Conservation (phyloP, 1,284 basidiomycete species). For the Rugosomyces carneus region DNA sequence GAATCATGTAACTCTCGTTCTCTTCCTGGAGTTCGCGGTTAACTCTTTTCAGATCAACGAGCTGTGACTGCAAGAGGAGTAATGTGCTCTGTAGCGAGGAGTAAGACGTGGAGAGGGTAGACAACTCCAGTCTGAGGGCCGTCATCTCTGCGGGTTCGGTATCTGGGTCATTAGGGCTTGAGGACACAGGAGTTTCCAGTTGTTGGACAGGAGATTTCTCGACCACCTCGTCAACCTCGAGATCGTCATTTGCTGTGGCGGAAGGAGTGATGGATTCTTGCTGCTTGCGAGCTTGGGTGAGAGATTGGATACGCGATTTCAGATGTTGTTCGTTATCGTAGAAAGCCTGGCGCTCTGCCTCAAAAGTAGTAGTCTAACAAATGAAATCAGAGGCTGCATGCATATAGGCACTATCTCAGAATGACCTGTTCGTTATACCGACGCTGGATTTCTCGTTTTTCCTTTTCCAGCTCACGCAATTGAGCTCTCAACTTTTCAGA, state of each 20-base stretch:
- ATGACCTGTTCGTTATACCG: slow-evolving; percentile 78
- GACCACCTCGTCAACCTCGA: slow-evolving; percentile 33
- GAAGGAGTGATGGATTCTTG: slow-evolving; percentile 30
- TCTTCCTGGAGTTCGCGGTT: slow-evolving; percentile 84
- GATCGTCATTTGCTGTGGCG: slow-evolving; percentile 24
- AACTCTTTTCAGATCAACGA: slow-evolving; percentile 73
- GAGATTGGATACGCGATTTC: slow-evolving; percentile 78
- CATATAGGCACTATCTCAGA: too few relatives aligned
- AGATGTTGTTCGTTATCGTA: slow-evolving; percentile 86
- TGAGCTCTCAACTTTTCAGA: slow-evolving; percentile 71
- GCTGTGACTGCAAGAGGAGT: slow-evolving; percentile 66
- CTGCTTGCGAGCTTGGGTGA: slow-evolving; percentile 60
- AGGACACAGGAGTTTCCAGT: slow-evolving; percentile 23
- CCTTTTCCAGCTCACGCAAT: slow-evolving; percentile 75
- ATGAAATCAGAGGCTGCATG: too few relatives aligned
- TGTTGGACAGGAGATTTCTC: slow-evolving; percentile 20
- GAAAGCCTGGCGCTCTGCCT: slow-evolving; percentile 79
- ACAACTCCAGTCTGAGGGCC: slow-evolving; percentile 68
- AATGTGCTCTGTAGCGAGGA: slow-evolving; percentile 73
- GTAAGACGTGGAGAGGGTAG: slow-evolving; percentile 76
- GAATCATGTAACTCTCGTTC: slow-evolving; percentile 91
- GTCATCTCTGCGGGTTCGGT: slow-evolving; percentile 81
- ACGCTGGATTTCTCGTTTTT: slow-evolving; percentile 70
- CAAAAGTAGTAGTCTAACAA: slow-evolving; percentile 68
- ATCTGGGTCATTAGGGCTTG: slow-evolving; percentile 54